Evolutionary conservation across 164 flowering plant genomes (phyloP).

Genomic region (Saururus chinensis): DNA sequence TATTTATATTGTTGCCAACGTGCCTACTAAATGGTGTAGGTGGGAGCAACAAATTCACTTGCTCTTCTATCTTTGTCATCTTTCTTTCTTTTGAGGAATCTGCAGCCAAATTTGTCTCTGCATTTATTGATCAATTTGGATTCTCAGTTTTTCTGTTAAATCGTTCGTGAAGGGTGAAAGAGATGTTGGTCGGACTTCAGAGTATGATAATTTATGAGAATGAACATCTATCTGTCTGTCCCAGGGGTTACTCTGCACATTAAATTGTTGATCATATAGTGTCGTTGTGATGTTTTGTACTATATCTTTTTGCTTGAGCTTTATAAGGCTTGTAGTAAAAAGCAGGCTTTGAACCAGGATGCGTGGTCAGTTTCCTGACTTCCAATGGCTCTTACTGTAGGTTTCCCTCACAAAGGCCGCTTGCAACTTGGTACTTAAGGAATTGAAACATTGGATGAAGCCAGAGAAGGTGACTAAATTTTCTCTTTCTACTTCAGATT

Average conservation of each 20-base stretch:
- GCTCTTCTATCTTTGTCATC: neutral
- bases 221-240: no score
- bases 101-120: no score
- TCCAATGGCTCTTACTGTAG: conserved; percentile 1
- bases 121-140: neutral
- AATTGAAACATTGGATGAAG: conserved; percentile 13
- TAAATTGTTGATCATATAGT: no score
- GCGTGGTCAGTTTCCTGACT: no score
- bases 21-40: no score
- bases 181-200: no score
- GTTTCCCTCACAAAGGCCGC: conserved; percentile 6
- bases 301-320: neutral
- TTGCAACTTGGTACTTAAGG: conserved; percentile 5
- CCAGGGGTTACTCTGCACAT: no score
- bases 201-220: no score
- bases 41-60: neutral
- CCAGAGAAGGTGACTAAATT: conserved; percentile 11
- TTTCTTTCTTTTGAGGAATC: neutral
- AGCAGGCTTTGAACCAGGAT: neutral
- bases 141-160: neutral
- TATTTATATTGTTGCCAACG: neutral
- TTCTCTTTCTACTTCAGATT: neutral
- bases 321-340: neutral
- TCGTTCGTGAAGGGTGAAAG: neutral
- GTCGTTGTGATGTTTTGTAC: neutral